Evolutionary conservation across 106 monocot genomes (phyloP).

Genomic region (Dendrobium catenatum): DNA sequence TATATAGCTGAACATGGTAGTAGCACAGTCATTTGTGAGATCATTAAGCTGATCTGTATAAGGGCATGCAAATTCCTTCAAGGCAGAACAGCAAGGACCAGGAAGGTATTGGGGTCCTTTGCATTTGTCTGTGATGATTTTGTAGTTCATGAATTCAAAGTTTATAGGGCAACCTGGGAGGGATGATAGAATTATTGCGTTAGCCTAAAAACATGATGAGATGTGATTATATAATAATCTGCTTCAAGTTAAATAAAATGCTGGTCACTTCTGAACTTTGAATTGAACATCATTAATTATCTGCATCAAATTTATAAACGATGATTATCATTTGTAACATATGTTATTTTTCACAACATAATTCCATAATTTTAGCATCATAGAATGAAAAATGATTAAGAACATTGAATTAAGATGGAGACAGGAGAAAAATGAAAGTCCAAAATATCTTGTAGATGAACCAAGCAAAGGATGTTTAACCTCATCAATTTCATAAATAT

Average conservation of each 20-base stretch:
- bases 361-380: background rate
- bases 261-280: no score
- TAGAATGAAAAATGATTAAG: background rate
- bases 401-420: background rate
- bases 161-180: constrained; percentile 22
- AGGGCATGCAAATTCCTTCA: constrained; percentile 23
- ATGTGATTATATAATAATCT: no score
- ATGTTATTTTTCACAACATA: background rate
- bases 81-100: constrained; percentile 8
- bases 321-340: no score
- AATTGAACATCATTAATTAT: no score
- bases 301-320: no score
- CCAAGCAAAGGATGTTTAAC: background rate
- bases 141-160: constrained; percentile 28
- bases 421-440: background rate
- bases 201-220: background rate
- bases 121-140: constrained; percentile 22
- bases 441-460: background rate
- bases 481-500: background rate
- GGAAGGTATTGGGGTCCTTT: constrained; percentile 20
- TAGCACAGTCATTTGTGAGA: constrained; percentile 19
- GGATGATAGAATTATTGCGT: background rate
- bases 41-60: constrained; percentile 19
- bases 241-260: no score
- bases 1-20: constrained; percentile 28